A percentile compares a stretch with the other conserved stretches of the same genome.
These are phyloP conservation scores for Daldinia bambusicola DNA, from an alignment of 495 filamentous ascomycete genomes.

Conservation along the genomic window DNA sequence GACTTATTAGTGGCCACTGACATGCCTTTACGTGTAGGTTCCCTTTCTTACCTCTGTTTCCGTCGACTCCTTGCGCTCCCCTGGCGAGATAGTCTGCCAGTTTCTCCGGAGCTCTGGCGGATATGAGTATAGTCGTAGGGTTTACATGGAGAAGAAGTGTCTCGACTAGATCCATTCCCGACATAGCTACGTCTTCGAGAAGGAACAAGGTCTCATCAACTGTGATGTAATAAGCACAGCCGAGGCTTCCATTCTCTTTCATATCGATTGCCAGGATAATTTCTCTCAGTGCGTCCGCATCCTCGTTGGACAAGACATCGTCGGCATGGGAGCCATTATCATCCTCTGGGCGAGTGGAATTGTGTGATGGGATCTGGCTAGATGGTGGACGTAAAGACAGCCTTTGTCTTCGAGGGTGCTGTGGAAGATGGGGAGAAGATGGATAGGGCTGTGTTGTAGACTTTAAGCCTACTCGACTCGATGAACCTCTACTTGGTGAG, in stretches of 20 bases:
- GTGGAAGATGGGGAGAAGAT: conserved; percentile 46
- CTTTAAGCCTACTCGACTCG: conserved; percentile 16
- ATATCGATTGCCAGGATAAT: conserved; percentile 88
- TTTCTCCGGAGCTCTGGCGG: conserved; percentile 73
- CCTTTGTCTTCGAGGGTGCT: conserved; percentile 40
- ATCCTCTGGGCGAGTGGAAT: conserved; percentile 19
- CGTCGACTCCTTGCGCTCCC: conserved; percentile 54
- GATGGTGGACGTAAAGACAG: conserved; percentile 40
- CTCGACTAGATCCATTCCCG: conserved; percentile 76
- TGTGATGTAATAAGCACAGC: conserved; percentile 87
- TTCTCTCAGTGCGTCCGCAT: conserved; percentile 73
- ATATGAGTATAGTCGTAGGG: conserved; percentile 82
- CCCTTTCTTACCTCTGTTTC: conserved; percentile 45
- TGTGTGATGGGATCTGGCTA: conserved; percentile 25
- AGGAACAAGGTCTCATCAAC: conserved; percentile 79
- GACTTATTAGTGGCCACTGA: conserved; percentile 18
- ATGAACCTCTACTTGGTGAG: conserved; percentile 25
- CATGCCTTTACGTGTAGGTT: not conserved
- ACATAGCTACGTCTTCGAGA: conserved; percentile 81
- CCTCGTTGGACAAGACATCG: conserved; percentile 47
- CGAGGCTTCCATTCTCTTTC: conserved; percentile 71
- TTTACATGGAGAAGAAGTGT: conserved; percentile 78
- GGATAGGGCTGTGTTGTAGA: conserved; percentile 10
- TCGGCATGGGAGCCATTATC: conserved; percentile 12
- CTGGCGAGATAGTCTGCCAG: conserved; percentile 59